Evolutionary conservation across 2,329 filamentous ascomycete species (phyloP).

Genomic region (Lojkania enalia): DNA sequence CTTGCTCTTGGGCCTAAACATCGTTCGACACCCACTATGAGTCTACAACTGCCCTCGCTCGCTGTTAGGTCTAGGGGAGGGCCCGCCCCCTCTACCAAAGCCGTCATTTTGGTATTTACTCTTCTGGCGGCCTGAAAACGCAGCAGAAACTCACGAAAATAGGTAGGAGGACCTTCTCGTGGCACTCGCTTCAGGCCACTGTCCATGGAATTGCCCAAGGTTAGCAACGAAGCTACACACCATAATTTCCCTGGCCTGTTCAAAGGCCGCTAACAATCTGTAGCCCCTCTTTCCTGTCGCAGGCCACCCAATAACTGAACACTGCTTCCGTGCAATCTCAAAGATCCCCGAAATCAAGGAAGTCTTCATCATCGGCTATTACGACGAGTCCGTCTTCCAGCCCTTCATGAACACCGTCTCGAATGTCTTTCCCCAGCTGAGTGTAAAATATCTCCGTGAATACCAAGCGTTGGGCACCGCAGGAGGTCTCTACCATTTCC

Average conservation of each 20-base stretch:
- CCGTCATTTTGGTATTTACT: conserved; percentile 80
- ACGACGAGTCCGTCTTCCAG: conserved; percentile 94
- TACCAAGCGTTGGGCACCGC: conserved; percentile 96
- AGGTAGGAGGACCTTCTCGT: conserved; percentile 95
- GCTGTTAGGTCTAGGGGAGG: conserved; percentile 40
- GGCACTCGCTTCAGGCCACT: conserved; percentile 94
- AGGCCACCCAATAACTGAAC: conserved; percentile 97
- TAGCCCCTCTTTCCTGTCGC: conserved; percentile 98
- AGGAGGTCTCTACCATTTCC: conserved; percentile 97
- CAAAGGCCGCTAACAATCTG: conserved; percentile 24
- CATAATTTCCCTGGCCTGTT: conserved; percentile 9
- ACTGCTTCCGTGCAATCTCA: conserved; percentile 89
- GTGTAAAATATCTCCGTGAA: conserved; percentile 94
- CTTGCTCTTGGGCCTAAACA: conserved; percentile 4
- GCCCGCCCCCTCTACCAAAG: conserved; percentile 70
- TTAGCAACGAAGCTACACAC: conserved; percentile 45
- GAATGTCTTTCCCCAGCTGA: conserved; percentile 81
- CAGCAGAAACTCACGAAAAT: conserved; percentile 29
- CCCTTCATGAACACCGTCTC: conserved; percentile 95
- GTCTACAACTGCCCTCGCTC: conserved; percentile 43
- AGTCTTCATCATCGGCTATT: conserved; percentile 98
- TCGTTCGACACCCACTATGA: conserved; percentile 29
- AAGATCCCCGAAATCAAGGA: conserved; percentile 92
- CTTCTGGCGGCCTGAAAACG: conserved; percentile 12
- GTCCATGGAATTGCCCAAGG: conserved; percentile 94